Evolutionary conservation across 2,329 filamentous ascomycete genomes (phyloP), one percentile per base, ranked within the genome.

Genomic region (Ophiocordyceps unilateralis): DNA sequence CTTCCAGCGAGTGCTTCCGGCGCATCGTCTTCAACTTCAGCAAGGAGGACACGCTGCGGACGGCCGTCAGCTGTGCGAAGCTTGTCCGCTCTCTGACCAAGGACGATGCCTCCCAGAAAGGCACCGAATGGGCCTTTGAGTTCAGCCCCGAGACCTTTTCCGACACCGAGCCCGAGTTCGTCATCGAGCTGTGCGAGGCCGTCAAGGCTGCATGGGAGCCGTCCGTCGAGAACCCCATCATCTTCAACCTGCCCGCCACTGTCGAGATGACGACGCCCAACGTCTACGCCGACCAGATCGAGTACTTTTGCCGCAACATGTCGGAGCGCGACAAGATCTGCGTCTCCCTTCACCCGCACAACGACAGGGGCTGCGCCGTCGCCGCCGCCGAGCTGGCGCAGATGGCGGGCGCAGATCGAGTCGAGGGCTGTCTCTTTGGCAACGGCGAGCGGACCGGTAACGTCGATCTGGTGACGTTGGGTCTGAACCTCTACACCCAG

Each of bases 381-480:
- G 89, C 89, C 1, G 88, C 88, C 0, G 83, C 89, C 10, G 89
- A 96, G 59, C 64, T 96, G 54, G 89, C 83, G 7, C 88, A 95
- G 62, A 95, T 96, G 88, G 91, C 88, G 17, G 91, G 89, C 43
- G 91, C 87, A 30, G 85, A 95, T 62, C 71, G 91, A 57, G 89
- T 96, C 14, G 89, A 96, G 62, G 89, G 89, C 39, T 94, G 86
- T 49, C 70, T 95, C 34, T 58, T 95, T 57, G 87, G 88, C 42
- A 96, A 96, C 53, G 89, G 91, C 46, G 89, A 98, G 70, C 71
- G 91, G 49, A 96, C 89, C 0, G 91, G 89, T 48, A 96, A 96
- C 55, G 87, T 95, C 19, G 89, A 96, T 57, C 72, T 96, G 44
- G 87, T 96, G 41, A 96, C 88, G 28, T 71, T 96, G 44, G 91